Evolutionary conservation across 148 eudicot genomes (phyloP).

Genomic region (Fagopyrum tataricum): DNA sequence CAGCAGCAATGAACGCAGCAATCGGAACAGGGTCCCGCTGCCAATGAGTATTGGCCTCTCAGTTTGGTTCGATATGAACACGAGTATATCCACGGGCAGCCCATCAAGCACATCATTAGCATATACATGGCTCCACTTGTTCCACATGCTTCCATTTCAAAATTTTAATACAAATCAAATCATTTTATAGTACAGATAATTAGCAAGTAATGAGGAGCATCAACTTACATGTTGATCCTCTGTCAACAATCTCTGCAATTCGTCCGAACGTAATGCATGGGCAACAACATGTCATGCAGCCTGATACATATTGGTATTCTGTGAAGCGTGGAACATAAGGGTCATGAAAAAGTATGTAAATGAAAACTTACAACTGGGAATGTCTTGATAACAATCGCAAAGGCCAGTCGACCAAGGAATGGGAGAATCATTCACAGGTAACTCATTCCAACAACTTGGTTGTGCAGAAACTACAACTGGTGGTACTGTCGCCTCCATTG

Average conservation of each 20-base stretch:
- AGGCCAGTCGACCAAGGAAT: conserved; percentile 21
- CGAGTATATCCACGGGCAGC: conserved; percentile 34
- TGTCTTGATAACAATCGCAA: conserved; percentile 19
- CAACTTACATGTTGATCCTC: conserved; percentile 37
- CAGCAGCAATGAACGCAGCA: conserved; percentile 31
- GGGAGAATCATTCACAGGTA: conserved; percentile 1
- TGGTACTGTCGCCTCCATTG: background rate
- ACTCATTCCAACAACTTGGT: background rate
- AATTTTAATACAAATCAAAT: no score
- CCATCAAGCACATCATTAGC: conserved; percentile 18
- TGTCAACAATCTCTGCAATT: conserved; percentile 25
- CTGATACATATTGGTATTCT: background rate
- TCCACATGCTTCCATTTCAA: conserved; percentile 27
- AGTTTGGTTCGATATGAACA: conserved; percentile 33
- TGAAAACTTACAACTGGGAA: conserved; percentile 19
- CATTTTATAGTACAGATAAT: background rate
- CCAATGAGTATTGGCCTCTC: conserved; percentile 25
- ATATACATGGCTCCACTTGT: conserved; percentile 24
- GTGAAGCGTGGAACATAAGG: background rate
- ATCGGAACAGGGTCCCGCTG: conserved; percentile 22
- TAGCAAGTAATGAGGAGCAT: background rate
- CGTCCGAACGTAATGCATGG: conserved; percentile 19
- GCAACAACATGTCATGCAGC: conserved; percentile 22
- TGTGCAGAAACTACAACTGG: background rate
- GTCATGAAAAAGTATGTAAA: background rate